Base-by-base conservation (phyloP, 768 basidiomycete genomes). In the Coprinopsis marcescibilis region DNA sequence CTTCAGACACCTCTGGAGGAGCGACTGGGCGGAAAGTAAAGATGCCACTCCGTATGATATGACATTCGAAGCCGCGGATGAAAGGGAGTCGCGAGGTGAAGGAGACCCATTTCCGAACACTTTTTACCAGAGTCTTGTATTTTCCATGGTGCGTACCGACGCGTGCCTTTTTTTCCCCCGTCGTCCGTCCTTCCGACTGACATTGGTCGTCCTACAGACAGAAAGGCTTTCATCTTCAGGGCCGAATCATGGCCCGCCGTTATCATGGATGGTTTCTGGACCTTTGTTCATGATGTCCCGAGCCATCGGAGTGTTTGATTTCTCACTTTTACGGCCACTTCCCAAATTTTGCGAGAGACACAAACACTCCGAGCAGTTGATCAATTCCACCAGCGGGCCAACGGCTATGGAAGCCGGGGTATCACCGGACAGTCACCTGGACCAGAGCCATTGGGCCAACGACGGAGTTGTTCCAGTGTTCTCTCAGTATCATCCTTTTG, bases 381-480 rank as follows among this genome's bases (percentile, higher is more conserved):
- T n/a, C n/a, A n/a, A n/a, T n/a, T n/a, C n/a, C n/a, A n/a, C n/a
- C n/a, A n/a, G n/a, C n/a, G n/a, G n/a, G n/a, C n/a, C n/a, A n/a
- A n/a, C n/a, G n/a, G n/a, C n/a, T n/a, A n/a, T n/a, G n/a, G n/a
- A n/a, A n/a, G n/a, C n/a, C n/a, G n/a, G n/a, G n/a, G n/a, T n/a
- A n/a, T n/a, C n/a, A n/a, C n/a, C n/a, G n/a, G n/a, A n/a, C n/a
- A n/a, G 17, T 11, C 35, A 10, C 15, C 15, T 36, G 15, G 35
- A 36, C 3, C 61, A 66, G 36, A 61, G 66, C 43, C 62, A 65
- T 45, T 61, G 63, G 55, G 67, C 64, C 0, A 77, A 75, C 52
- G 76, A 77, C 50, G 73, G 76, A 7, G 62, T 77, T 5, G 74
- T 75, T 3, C 74, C 75, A 6, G 12, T 71, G 13, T 74, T 76